Evolutionary conservation across 2,329 filamentous ascomycete species (phyloP).

Genomic region (Balansia obtecta): DNA sequence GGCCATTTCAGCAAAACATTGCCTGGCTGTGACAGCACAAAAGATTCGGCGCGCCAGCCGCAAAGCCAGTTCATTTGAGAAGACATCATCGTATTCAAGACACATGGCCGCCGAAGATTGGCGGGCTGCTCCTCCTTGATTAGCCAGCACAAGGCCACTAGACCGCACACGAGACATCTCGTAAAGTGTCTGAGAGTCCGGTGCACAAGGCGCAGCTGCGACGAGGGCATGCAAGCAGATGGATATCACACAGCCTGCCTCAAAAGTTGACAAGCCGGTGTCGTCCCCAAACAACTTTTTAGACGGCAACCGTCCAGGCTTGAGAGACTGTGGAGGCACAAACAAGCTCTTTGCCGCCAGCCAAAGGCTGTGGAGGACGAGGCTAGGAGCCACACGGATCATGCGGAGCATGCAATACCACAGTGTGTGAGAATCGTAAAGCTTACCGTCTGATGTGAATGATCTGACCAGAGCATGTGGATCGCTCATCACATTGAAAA

Average conservation of each 20-base stretch:
- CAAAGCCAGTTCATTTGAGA: conserved; percentile 47
- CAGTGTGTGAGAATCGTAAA: conserved; percentile 47
- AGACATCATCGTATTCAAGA: conserved; percentile 49
- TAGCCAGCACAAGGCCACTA: conserved; percentile 36
- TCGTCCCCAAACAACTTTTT: conserved; percentile 4
- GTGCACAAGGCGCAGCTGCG: conserved; percentile 40
- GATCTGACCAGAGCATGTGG: conserved; percentile 42
- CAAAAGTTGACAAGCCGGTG: conserved; percentile 24
- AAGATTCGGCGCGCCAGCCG: conserved; percentile 47
- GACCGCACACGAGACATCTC: conserved; percentile 50
- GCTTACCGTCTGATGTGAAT: conserved; percentile 39
- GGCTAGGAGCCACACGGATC: conserved; percentile 40
- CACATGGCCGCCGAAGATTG: conserved; percentile 37
- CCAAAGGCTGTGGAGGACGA: conserved; percentile 56
- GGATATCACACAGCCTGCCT: conserved; percentile 41
- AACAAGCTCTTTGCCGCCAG: conserved; percentile 46
- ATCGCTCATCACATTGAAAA: conserved; percentile 51
- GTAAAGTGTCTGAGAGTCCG: conserved; percentile 34
- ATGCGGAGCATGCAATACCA: conserved; percentile 53
- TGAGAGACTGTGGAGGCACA: conserved; percentile 35
- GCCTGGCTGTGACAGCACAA: conserved; percentile 40
- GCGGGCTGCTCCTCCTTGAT: conserved; percentile 30
- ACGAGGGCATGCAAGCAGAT: conserved; percentile 52
- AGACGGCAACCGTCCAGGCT: conserved; percentile 23
- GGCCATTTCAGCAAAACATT: conserved; percentile 35